A percentile compares a stretch with the other conserved stretches of the same genome.
Conservation (phyloP, 2,329 filamentous ascomycete genomes). For the Cordyceps javanica region DNA sequence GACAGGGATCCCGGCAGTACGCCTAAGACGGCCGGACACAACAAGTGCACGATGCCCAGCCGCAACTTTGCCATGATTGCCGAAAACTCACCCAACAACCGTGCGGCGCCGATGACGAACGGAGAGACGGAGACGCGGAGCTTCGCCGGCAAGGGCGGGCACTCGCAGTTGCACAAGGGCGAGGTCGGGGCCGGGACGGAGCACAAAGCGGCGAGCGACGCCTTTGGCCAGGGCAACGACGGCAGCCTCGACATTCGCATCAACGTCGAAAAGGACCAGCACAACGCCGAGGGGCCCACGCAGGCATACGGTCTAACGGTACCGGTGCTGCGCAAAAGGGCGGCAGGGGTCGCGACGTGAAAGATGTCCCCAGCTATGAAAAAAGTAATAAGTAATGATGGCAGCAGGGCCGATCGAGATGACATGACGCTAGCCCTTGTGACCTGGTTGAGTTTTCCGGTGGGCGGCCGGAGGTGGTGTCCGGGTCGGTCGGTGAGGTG, state of each 20-base stretch:
- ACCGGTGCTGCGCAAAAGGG: constrained; percentile 50
- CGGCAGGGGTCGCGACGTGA: not conserved
- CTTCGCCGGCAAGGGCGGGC: constrained; percentile 53
- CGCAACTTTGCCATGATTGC: constrained; percentile 90
- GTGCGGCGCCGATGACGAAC: constrained; percentile 20
- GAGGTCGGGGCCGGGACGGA: constrained; percentile 72
- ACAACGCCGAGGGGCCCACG: constrained; percentile 73
- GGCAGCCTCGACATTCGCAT: constrained; percentile 73
- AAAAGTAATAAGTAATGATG: not conserved
- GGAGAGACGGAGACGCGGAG: constrained; percentile 18
- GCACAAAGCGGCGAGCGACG: constrained; percentile 62
- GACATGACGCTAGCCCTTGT: constrained; percentile 5
- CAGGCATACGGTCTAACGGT: constrained; percentile 79
- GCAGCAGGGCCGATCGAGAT: not conserved
- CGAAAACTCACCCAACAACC: constrained; percentile 67
- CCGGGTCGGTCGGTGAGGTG: constrained; percentile 7
- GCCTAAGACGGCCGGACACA: constrained; percentile 67
- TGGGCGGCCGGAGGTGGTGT: not conserved
- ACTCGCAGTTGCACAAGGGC: constrained; percentile 66
- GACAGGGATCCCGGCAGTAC: constrained; percentile 74
- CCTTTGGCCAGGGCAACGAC: constrained; percentile 51
- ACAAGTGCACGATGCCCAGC: constrained; percentile 84
- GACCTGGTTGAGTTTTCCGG: not conserved
- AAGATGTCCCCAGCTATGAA: not conserved
- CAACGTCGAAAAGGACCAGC: constrained; percentile 81